These are phyloP conservation scores for Dalbergia cultrata DNA, from an alignment of 306 rosid genomes.

Conservation along the genomic window DNA sequence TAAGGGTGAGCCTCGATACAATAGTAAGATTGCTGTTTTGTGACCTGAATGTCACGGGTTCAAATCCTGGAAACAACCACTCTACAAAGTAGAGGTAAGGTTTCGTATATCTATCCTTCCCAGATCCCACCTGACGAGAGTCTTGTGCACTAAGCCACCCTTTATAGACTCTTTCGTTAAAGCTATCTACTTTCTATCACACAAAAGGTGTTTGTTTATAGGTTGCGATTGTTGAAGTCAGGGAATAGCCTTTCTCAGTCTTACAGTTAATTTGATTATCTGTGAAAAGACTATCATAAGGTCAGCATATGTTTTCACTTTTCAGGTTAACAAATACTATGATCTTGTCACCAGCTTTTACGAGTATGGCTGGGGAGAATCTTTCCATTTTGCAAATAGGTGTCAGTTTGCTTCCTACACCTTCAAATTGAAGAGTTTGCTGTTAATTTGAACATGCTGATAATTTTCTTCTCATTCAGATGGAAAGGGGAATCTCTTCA, in stretches of 20 bases:
- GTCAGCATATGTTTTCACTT: constrained; percentile 49
- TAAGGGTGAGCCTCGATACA: too few species aligned
- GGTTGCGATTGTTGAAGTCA: constrained; percentile 15
- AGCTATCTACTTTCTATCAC: background rate
- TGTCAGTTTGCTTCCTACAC: constrained; percentile 37
- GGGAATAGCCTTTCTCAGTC: constrained; percentile 4
- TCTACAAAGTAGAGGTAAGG: too few species aligned
- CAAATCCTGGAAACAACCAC: too few species aligned
- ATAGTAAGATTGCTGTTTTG: too few species aligned
- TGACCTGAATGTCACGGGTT: too few species aligned
- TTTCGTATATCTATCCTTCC: too few species aligned
- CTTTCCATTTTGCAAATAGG: constrained; percentile 87
- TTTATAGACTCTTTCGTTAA: background rate
- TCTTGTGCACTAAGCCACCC: too few species aligned
- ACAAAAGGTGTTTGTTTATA: constrained; percentile 26
- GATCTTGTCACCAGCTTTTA: constrained; percentile 87
- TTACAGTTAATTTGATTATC: constrained; percentile 23
- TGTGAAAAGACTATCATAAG: constrained; percentile 29
- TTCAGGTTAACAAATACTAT: constrained; percentile 83
- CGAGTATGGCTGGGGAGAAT: constrained; percentile 92
- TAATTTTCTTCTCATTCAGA: constrained; percentile 47
- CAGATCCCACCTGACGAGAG: too few species aligned
- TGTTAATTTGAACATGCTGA: background rate
- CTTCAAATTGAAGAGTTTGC: background rate
- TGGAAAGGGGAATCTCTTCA: constrained; percentile 79